Percentiles rank a stretch among this genome's conserved stretches.
Conservation (phyloP, 2,329 filamentous ascomycete genomes). For the Cryphonectria radicalis region DNA sequence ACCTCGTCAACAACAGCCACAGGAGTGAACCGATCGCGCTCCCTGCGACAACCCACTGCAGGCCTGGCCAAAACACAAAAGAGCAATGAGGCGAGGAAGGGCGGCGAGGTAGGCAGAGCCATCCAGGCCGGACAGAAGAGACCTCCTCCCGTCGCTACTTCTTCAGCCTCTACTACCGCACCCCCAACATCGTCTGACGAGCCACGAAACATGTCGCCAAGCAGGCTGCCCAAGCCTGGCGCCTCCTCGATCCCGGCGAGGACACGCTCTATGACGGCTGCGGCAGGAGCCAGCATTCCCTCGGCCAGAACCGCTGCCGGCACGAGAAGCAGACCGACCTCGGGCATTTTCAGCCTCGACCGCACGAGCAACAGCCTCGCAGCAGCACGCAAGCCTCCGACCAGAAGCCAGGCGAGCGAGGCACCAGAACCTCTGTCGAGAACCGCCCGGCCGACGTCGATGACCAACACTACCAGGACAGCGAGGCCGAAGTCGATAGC, state of each 20-base stretch:
- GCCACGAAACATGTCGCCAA: constrained; percentile 49
- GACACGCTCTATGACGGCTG: constrained; percentile 21
- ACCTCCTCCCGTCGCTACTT: background rate
- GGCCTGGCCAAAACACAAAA: constrained; percentile 19
- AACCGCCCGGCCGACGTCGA: constrained; percentile 25
- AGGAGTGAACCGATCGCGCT: constrained; percentile 25
- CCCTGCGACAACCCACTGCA: constrained; percentile 25
- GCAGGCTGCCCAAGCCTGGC: constrained; percentile 55
- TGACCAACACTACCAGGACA: constrained; percentile 30
- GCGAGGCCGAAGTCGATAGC: constrained; percentile 31
- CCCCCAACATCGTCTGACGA: background rate
- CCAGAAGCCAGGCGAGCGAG: constrained; percentile 23
- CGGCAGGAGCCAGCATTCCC: background rate
- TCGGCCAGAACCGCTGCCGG: constrained; percentile 12
- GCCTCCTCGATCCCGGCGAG: constrained; percentile 36
- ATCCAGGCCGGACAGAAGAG: background rate
- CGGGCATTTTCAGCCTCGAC: constrained; percentile 32
- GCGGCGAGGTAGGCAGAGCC: constrained; percentile 4
- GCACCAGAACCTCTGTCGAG: constrained; percentile 6
- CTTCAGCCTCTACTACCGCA: constrained; percentile 2
- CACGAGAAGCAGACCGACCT: constrained; percentile 30
- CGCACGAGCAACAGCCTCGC: constrained; percentile 26
- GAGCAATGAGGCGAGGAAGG: constrained; percentile 16
- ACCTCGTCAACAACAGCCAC: constrained; percentile 20
- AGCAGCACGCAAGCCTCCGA: constrained; percentile 34